Evolutionary conservation across 768 basidiomycete species (phyloP), one percentile per base, ranked within the genome.

Genomic region (Agaricus sinodeliciosus): DNA sequence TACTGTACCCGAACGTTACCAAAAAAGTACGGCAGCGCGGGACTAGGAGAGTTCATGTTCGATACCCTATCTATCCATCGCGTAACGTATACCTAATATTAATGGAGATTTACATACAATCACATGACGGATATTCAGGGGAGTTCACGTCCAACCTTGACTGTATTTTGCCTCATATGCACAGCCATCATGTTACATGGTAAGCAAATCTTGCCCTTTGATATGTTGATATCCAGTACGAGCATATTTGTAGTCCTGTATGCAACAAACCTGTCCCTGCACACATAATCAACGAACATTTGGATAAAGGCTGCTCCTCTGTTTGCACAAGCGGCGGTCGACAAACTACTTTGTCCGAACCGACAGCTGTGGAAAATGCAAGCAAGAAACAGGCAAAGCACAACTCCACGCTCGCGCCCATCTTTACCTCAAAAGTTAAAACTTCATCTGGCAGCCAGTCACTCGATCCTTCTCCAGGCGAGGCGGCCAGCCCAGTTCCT

Each of bases 261-360:
- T 82, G 80, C 60, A 71, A 69, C 4, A 65, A 63, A 43, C 55
- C 63, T 11, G 77, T 82, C 18, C 56, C 65, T 19, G 68, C 72
- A 42, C 57, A 56, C 40, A 54, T 62, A 51, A 81, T 83, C 52
- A 82, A 82, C 60, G 57, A 57, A 31, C 81, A 83, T 49, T 63
- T 83, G 15, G 81, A 83, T 58, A 73, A 67, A 36, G 63, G 63
- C 39, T 80, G 80, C 40, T 58, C 61, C 22, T 19, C 42, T 25
- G n/a, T 36, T 46, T 51, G 59, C 56, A 36, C 13, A 35, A 9
- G 25, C 48, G 53, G 65, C 41, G 54, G 45, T 3, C 56, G 39
- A 16, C 37, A 34, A 9, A 19, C 45, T 11, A 16, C 11, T 12
- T 26, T 12, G 19, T 35, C 13, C 12, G 37, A 19, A 34, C 15